Percentiles rank a stretch among this genome's conserved stretches.
Evolutionary conservation across 768 basidiomycete genomes (phyloP).

Genomic region (Russula vinacea): DNA sequence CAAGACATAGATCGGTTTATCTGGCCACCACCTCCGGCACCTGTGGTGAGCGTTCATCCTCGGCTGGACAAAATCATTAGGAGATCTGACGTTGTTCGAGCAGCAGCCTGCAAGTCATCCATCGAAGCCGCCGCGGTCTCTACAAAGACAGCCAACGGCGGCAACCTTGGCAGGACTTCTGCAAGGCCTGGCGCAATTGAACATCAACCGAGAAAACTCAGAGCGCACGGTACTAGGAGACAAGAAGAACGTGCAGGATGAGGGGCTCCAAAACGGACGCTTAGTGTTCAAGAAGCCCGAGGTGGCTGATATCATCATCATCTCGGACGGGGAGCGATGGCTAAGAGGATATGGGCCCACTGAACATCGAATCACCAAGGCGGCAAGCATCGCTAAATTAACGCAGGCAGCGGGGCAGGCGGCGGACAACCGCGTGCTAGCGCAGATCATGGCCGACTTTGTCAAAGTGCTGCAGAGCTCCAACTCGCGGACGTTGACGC

Average conservation of each 20-base stretch:
- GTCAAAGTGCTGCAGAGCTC: constrained; percentile 59
- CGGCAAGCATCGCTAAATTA: constrained; percentile 49
- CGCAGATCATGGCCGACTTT: constrained; percentile 57
- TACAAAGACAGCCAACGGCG: constrained; percentile 33
- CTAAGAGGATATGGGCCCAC: constrained; percentile 33
- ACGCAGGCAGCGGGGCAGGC: constrained; percentile 44
- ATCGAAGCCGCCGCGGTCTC: constrained; percentile 32
- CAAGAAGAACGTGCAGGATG: constrained; percentile 27
- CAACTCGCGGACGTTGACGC: constrained; percentile 62
- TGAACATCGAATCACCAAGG: constrained; percentile 47
- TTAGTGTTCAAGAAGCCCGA: constrained; percentile 24
- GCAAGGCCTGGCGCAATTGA: constrained; percentile 20
- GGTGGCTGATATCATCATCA: constrained; percentile 43
- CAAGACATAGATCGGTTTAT: constrained; percentile 56
- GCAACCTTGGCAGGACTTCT: constrained; percentile 11
- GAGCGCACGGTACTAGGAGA: constrained; percentile 26
- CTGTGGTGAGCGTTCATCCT: constrained; percentile 33
- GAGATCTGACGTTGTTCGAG: not conserved
- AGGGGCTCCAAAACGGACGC: not conserved
- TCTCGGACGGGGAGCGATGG: constrained; percentile 43
- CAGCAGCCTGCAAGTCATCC: constrained; percentile 6
- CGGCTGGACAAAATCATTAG: not conserved
- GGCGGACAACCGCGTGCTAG: constrained; percentile 53
- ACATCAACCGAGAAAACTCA: constrained; percentile 38
- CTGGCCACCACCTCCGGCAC: constrained; percentile 55